These are phyloP conservation scores for Yamadazyma sp. DNA, from an alignment of 1,139 yeast genomes.

Conservation along the genomic window DNA sequence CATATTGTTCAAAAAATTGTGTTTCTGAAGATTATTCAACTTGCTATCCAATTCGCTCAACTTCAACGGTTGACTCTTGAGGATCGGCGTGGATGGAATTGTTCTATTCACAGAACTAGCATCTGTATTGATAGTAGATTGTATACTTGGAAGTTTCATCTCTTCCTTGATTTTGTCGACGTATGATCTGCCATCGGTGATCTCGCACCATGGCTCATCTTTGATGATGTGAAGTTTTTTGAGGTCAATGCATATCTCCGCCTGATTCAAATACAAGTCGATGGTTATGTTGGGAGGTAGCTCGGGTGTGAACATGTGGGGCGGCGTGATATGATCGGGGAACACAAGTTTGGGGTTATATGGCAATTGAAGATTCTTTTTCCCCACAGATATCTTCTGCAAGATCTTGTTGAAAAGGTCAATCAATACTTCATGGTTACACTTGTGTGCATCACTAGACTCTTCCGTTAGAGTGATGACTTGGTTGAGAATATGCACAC, in stretches of 20 bases:
- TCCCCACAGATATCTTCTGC: slow-evolving; percentile 32
- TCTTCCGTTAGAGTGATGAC: slow-evolving; percentile 12
- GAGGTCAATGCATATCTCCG: slow-evolving; percentile 45
- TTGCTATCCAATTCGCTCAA: slow-evolving; percentile 13
- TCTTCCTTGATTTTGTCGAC: slow-evolving; percentile 44
- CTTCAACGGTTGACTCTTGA: slow-evolving; percentile 11
- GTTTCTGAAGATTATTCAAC: slow-evolving; percentile 8
- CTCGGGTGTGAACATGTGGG: slow-evolving; percentile 32
- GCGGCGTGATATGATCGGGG: slow-evolving; percentile 33
- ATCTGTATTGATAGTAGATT: slow-evolving; percentile 4
- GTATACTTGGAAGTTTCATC: slow-evolving; percentile 30
- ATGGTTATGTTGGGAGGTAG: slow-evolving; percentile 32
- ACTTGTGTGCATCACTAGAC: slow-evolving; percentile 3
- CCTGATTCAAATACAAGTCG: slow-evolving; percentile 45
- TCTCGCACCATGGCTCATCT: slow-evolving; percentile 45
- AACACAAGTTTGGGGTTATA: slow-evolving; percentile 43
- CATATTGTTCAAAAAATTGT: slow-evolving; percentile 24
- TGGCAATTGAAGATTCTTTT: slow-evolving; percentile 40
- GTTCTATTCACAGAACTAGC: background rate
- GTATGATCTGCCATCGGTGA: slow-evolving; percentile 37
- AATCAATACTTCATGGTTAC: slow-evolving; percentile 23
- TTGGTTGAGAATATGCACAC: slow-evolving; percentile 27
- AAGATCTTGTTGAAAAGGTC: slow-evolving; percentile 27
- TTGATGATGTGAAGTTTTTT: slow-evolving; percentile 37
- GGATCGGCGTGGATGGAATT: slow-evolving; percentile 3